Base-by-base conservation (phyloP, 352 stramenopile genomes). In the Phytophthora sp. region DNA sequence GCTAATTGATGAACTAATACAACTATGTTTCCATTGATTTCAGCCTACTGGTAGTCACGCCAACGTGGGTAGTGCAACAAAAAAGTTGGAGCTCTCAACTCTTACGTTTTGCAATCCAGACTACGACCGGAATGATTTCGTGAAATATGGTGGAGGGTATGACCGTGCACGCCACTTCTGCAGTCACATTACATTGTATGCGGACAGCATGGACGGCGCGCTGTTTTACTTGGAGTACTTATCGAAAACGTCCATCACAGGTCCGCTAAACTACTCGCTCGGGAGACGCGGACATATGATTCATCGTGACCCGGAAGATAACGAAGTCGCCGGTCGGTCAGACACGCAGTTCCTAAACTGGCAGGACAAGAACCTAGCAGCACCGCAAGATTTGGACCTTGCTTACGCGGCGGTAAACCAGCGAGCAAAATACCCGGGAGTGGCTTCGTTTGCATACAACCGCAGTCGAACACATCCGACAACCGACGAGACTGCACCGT, bases 21-120 rank as follows among this genome's bases (percentile, higher is more conserved):
- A 49, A 30, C 15, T 17, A 13, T 54, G 26, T 27, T 41, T 34
- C 17, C 52, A 38, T 32, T 44, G 34, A 20, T 24, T 37, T 18
- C 34, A 76, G 67, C 46, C 56, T 26, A 54, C 55, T n/a, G 67
- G 49, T 48, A 72, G 55, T 20, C 20, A 52, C 27, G 6, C 18
- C 0, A 62, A 74, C 13, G 3, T 62, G 3, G 21, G 7, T 8
- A 38, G 5, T 35, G 28, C 35, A 2, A 21, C 44, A 18, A 59
- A 43, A n/a, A 72, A 69, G 8, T 45, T 82, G 31, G 53, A 68
- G 42, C 57, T 88, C 4, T 71, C 74, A 12, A 94, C 62, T 15
- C 75, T 96, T 5, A 95, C 76, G 4, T 81, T 96, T 21, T 76
- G 77, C 18, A 95, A 96, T 39, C 83, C 87, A 4, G 87, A 95